Evolutionary conservation across 225 moss, liverwort and hornwort species (phyloP).

Genomic region (Polytrichum formosum): DNA sequence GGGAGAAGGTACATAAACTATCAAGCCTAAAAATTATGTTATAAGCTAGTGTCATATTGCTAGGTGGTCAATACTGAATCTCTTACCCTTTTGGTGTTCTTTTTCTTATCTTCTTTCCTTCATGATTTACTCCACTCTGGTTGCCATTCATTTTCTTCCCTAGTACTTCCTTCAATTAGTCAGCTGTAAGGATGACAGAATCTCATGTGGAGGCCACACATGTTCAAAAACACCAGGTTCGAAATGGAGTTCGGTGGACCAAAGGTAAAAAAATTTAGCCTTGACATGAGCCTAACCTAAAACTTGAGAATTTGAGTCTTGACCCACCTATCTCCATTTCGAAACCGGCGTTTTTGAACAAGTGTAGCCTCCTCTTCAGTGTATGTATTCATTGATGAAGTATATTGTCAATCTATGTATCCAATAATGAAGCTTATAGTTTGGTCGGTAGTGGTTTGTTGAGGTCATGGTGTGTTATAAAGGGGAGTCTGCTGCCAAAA

Average conservation of each 20-base stretch:
- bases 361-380: neutral
- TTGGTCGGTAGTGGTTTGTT: neutral
- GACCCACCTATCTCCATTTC: too few relatives aligned
- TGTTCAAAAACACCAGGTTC: too few relatives aligned
- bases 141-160: too few relatives aligned
- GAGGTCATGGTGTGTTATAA: neutral
- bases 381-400: neutral
- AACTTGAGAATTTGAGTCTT: too few relatives aligned
- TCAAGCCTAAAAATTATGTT: neutral
- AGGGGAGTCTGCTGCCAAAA: neutral
- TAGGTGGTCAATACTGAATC: neutral
- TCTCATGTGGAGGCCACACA: too few relatives aligned
- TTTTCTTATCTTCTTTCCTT: neutral
- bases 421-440: neutral
- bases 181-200: too few relatives aligned
- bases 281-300: too few relatives aligned
- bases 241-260: too few relatives aligned
- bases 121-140: neutral
- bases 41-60: neutral
- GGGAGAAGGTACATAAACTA: slow-evolving; percentile 39
- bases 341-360: too few relatives aligned
- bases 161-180: too few relatives aligned
- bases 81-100: neutral
- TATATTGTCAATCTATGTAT: neutral
- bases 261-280: too few relatives aligned